Conservation (phyloP, 352 stramenopile genomes). For the Phytophthora sp. region DNA sequence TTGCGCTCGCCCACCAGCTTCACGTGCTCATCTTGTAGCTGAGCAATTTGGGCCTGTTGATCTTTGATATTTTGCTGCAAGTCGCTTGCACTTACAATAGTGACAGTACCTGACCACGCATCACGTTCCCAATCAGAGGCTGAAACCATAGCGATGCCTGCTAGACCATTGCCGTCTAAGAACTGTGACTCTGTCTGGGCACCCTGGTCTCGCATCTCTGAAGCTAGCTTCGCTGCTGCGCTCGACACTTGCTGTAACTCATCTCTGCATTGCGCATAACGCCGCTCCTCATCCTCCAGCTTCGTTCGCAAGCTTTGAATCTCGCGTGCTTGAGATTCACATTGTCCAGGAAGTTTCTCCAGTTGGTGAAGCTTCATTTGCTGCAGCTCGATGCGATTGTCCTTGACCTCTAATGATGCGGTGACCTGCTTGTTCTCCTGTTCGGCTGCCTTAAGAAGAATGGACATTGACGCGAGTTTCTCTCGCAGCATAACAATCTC, state of each 20-base stretch:
- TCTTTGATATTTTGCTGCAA: slow-evolving; percentile 48
- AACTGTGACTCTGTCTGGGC: slow-evolving; percentile 61
- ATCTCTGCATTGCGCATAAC: slow-evolving; percentile 44
- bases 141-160: slow-evolving; percentile 12
- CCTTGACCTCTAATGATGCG: slow-evolving; percentile 73
- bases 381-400: slow-evolving; percentile 75
- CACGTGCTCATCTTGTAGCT: slow-evolving; percentile 47
- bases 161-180: slow-evolving; percentile 13
- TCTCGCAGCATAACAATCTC: slow-evolving; percentile 76
- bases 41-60: slow-evolving; percentile 33
- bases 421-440: slow-evolving; percentile 67
- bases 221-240: slow-evolving; percentile 15
- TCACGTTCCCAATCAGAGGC: slow-evolving; percentile 30
- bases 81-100: slow-evolving; percentile 48
- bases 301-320: slow-evolving; percentile 50
- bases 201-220: slow-evolving; percentile 34
- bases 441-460: slow-evolving; percentile 65
- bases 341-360: slow-evolving; percentile 61
- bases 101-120: slow-evolving; percentile 34
- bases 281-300: slow-evolving; percentile 57
- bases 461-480: slow-evolving; percentile 69
- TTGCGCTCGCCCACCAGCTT: slow-evolving; percentile 63
- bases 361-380: slow-evolving; percentile 69
- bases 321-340: slow-evolving; percentile 54
- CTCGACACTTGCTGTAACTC: slow-evolving; percentile 46